These are phyloP conservation scores for Haplosporangium gracile DNA, from an alignment of 192 early-diverging fungal genomes.

Conservation along the genomic window DNA sequence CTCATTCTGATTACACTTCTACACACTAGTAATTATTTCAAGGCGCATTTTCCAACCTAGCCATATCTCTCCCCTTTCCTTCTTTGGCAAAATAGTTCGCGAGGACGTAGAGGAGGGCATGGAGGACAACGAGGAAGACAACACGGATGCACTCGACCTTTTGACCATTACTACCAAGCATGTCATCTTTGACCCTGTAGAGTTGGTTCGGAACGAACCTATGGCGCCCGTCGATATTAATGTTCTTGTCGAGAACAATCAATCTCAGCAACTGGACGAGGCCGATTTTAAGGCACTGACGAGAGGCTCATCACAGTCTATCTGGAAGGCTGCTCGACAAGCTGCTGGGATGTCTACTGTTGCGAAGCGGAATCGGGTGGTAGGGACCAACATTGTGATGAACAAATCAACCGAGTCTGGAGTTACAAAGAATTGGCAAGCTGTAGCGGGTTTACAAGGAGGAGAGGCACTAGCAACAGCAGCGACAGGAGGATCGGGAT, in stretches of 20 bases:
- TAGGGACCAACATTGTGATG: background rate
- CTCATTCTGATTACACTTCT: background rate
- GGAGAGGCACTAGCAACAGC: background rate
- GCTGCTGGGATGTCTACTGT: background rate
- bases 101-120: slow-evolving; percentile 18
- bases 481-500: background rate
- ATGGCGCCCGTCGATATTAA: background rate
- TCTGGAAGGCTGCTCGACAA: background rate
- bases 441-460: background rate
- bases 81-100: background rate
- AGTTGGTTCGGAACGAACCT: background rate
- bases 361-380: background rate
- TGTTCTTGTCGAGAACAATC: background rate
- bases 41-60: background rate
- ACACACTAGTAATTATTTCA: background rate
- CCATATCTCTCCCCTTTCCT: no score
- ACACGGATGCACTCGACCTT: slow-evolving; percentile 24
- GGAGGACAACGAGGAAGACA: slow-evolving; percentile 34
- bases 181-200: slow-evolving; percentile 36
- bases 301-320: background rate
- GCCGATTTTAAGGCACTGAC: background rate
- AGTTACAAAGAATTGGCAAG: background rate
- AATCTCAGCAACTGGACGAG: background rate
- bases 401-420: background rate
- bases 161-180: slow-evolving; percentile 30